These are phyloP conservation scores for Globisporangium apiculatum DNA, from an alignment of 352 stramenopile species.

Conservation along the genomic window DNA sequence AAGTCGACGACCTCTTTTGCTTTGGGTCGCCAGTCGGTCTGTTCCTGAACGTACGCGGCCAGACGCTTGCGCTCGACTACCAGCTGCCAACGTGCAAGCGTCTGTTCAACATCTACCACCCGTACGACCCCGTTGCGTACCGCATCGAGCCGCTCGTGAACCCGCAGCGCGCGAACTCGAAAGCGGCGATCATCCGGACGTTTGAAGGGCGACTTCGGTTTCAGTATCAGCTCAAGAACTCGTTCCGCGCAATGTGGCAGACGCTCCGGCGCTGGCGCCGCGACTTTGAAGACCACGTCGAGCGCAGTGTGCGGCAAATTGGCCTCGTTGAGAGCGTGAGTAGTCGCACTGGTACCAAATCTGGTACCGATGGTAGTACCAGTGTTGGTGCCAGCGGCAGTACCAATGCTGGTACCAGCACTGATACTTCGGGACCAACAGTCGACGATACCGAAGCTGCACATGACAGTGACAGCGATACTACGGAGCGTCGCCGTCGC, in stretches of 20 bases:
- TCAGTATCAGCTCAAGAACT: slow-evolving; percentile 82
- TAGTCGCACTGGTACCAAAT: background rate
- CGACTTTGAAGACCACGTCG: slow-evolving; percentile 72
- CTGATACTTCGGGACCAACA: background rate
- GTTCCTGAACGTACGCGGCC: slow-evolving; percentile 89
- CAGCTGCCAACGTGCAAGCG: slow-evolving; percentile 68
- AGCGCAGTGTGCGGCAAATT: slow-evolving; percentile 57
- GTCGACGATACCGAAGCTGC: background rate
- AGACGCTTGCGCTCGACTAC: slow-evolving; percentile 65
- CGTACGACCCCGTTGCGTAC: slow-evolving; percentile 93
- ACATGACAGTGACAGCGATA: slow-evolving; percentile 11
- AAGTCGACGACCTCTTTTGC: slow-evolving; percentile 85
- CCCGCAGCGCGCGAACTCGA: slow-evolving; percentile 56
- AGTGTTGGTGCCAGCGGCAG: background rate
- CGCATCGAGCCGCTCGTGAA: slow-evolving; percentile 94
- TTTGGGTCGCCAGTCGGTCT: slow-evolving; percentile 88
- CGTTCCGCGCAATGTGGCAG: slow-evolving; percentile 73
- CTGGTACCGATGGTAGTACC: background rate
- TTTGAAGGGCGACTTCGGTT: slow-evolving; percentile 80
- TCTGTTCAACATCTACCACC: slow-evolving; percentile 95
- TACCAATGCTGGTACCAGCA: background rate
- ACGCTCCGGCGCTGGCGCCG: slow-evolving; percentile 64
- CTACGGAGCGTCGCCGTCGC: background rate
- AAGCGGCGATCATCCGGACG: slow-evolving; percentile 77
- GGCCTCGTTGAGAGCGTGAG: slow-evolving; percentile 48